Conservation (phyloP, 148 eudicot genomes). For the Vaccinium vitisidaea region DNA sequence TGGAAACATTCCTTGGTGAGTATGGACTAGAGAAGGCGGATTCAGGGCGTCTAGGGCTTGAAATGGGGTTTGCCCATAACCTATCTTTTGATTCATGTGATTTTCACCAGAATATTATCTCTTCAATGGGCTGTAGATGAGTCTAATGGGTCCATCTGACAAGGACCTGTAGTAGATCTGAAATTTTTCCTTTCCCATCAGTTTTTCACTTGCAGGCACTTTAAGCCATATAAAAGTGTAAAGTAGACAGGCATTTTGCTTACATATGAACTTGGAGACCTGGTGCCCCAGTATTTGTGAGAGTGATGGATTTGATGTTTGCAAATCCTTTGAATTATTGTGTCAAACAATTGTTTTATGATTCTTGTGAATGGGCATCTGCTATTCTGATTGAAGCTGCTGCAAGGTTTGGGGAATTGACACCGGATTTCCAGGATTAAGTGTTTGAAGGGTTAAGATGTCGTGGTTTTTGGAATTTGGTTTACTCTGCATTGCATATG, state of each 20-base stretch:
- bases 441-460: background rate
- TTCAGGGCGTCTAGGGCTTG: background rate
- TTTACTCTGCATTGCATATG: background rate
- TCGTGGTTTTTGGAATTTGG: background rate
- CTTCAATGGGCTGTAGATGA: background rate
- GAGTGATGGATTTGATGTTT: background rate
- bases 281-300: background rate
- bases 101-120: background rate
- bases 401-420: background rate
- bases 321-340: background rate
- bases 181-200: background rate
- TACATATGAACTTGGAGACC: background rate
- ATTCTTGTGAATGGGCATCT: background rate
- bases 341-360: background rate
- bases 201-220: background rate
- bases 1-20: background rate
- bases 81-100: background rate
- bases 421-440: background rate
- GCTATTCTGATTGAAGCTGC: background rate
- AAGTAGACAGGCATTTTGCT: background rate
- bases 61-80: too few relatives aligned
- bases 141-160: background rate
- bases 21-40: background rate
- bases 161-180: background rate
- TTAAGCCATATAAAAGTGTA: background rate